Evolutionary conservation across 257 asterid species (phyloP).

Genomic region (Solanum chaucha): DNA sequence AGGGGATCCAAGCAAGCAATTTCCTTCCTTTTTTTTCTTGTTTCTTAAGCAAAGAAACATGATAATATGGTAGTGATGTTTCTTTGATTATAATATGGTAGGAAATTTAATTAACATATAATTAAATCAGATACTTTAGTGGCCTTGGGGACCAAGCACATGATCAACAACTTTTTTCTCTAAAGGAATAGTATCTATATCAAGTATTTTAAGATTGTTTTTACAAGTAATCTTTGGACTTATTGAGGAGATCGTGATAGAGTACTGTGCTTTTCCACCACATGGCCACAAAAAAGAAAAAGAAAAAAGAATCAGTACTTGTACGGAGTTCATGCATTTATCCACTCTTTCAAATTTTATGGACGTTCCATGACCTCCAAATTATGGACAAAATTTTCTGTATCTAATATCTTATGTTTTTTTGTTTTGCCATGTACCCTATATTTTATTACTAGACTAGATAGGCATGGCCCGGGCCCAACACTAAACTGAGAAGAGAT

Average conservation of each 20-base stretch:
- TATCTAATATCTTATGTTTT: not conserved
- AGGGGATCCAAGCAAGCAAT: conserved; percentile 19
- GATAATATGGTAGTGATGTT: conserved; percentile 13
- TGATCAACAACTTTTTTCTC: conserved; percentile 19
- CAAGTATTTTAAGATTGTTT: not conserved
- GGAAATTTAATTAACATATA: conserved; percentile 26
- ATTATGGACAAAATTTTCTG: not conserved
- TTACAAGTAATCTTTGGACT: conserved; percentile 15
- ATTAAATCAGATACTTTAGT: not conserved
- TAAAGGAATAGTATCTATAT: conserved; percentile 15
- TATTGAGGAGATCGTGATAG: not conserved
- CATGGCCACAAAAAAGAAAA: not conserved
- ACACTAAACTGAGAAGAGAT: no score
- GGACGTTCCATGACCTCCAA: not conserved
- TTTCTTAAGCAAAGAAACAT: conserved; percentile 13
- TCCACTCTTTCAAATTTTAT: not conserved
- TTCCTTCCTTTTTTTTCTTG: not conserved
- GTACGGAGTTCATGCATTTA: conserved; percentile 18
- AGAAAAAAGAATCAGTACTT: not conserved
- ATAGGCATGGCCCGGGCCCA: no score
- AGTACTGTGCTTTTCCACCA: conserved; percentile 7
- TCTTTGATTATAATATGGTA: conserved; percentile 15
- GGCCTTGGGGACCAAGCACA: conserved; percentile 4
- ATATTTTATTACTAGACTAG: no score
- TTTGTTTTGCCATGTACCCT: not conserved